Conservation (phyloP, 768 basidiomycete species). For the Cystobasidium tubakii region DNA sequence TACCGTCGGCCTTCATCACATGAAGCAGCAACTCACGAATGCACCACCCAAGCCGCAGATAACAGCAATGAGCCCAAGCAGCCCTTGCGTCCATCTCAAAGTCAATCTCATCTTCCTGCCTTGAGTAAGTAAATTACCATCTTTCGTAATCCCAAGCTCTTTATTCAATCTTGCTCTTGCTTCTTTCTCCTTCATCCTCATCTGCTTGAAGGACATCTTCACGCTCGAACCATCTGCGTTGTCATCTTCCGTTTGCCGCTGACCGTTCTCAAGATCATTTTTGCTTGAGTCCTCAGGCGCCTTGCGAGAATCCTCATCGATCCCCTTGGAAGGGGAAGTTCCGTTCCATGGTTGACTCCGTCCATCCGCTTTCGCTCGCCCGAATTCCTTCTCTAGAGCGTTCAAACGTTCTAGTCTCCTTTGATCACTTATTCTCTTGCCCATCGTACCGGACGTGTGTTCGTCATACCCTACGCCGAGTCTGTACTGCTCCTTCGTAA, state of each 20-base stretch:
- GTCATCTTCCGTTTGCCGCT: not conserved
- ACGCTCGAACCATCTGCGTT: not conserved
- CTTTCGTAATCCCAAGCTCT: constrained; percentile 19
- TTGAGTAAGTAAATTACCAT: not conserved
- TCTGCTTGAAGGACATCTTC: constrained; percentile 7
- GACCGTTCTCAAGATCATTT: not conserved
- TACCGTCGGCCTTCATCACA: too few relatives aligned
- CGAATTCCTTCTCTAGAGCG: constrained; percentile 28
- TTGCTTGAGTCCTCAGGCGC: not conserved
- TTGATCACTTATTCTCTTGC: constrained; percentile 7
- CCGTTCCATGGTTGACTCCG: not conserved
- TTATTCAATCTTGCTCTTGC: constrained; percentile 1
- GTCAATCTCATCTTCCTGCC: not conserved
- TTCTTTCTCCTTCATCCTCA: constrained; percentile 11
- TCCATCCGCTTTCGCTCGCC: not conserved
- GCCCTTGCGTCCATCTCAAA: constrained; percentile 19
- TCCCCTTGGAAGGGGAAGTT: not conserved
- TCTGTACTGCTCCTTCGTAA: constrained; percentile 6
- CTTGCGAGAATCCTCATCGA: not conserved
- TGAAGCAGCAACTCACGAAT: constrained; percentile 30
- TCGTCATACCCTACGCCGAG: constrained; percentile 23
- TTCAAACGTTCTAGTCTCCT: constrained; percentile 8
- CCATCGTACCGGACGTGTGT: not conserved
- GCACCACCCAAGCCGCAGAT: constrained; percentile 20
- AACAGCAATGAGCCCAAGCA: constrained; percentile 1